phyloP scores from a whole-genome alignment of 164 flowering plant genomes.

The Piper betle region DNA sequence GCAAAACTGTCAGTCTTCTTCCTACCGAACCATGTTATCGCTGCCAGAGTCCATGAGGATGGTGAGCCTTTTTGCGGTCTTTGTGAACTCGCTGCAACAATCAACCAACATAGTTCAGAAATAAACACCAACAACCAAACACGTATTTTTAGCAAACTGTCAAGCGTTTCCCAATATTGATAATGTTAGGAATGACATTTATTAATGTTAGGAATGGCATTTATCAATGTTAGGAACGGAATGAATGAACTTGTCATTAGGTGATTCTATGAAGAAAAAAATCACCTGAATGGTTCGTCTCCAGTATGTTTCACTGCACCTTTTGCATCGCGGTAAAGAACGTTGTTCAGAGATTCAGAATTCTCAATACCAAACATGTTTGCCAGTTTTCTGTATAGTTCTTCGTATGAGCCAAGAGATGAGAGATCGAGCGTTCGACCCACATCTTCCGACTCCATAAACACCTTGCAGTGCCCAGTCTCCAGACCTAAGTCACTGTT shows the following conservation, averaged over 20 bases:
- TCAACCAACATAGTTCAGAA: background rate
- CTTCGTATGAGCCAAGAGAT: slow-evolving; percentile 63
- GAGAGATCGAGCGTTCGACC: slow-evolving; percentile 78
- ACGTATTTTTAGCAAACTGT: no score
- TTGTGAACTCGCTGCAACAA: slow-evolving; percentile 52
- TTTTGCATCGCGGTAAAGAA: slow-evolving; percentile 43
- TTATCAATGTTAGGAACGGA: no score
- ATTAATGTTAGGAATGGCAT: no score
- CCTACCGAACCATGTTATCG: slow-evolving; percentile 34
- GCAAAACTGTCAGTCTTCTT: slow-evolving; percentile 6
- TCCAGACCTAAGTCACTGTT: slow-evolving; percentile 26
- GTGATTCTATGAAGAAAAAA: background rate
- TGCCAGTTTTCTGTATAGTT: slow-evolving; percentile 44
- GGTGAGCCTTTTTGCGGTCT: slow-evolving; percentile 49
- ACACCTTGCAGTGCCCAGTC: slow-evolving; percentile 65
- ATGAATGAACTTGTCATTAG: no score
- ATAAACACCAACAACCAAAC: background rate
- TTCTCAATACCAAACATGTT: slow-evolving; percentile 52
- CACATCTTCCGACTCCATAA: slow-evolving; percentile 68
- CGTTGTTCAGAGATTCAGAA: slow-evolving; percentile 31
- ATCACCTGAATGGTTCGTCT: slow-evolving; percentile 71
- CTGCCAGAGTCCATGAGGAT: slow-evolving; percentile 56
- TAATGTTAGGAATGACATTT: no score
- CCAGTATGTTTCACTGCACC: slow-evolving; percentile 57
- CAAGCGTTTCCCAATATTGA: no score